These are phyloP conservation scores for Rhododendron molle DNA, from an alignment of 148 eudicot genomes.

Conservation along the genomic window DNA sequence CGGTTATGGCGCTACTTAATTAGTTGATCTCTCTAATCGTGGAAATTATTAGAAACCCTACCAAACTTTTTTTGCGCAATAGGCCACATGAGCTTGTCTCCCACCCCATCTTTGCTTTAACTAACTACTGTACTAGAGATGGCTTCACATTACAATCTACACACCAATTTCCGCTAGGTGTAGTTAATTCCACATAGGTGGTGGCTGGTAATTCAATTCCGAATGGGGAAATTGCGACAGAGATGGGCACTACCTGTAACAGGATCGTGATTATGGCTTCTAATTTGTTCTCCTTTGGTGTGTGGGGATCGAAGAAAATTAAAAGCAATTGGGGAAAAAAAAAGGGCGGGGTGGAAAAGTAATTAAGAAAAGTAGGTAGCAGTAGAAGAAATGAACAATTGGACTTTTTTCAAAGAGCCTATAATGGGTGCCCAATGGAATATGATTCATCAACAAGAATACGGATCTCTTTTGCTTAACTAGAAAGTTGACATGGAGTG, in stretches of 20 bases:
- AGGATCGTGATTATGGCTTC: not conserved
- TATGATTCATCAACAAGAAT: constrained; percentile 1
- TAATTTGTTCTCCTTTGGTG: not conserved
- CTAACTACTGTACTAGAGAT: not conserved
- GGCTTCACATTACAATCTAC: not conserved
- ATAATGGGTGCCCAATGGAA: constrained; percentile 3
- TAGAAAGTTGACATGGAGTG: not conserved
- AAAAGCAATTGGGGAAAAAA: not conserved
- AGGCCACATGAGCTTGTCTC: constrained; percentile 15
- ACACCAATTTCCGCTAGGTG: not conserved
- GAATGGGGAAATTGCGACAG: not conserved
- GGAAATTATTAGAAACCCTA: not conserved
- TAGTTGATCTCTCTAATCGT: not conserved
- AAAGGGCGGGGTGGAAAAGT: not conserved
- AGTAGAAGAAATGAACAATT: not conserved
- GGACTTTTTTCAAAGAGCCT: not conserved
- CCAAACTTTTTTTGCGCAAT: not conserved
- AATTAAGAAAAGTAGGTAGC: not conserved
- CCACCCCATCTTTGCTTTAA: not conserved
- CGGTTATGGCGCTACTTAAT: not conserved
- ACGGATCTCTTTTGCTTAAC: constrained; percentile 7
- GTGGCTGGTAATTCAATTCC: not conserved
- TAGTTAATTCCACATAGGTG: not conserved
- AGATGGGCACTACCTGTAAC: not conserved
- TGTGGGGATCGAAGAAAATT: not conserved